These are phyloP conservation scores for Scheffersomyces stipitis DNA, from an alignment of 805 yeast genomes.

Conservation along the genomic window DNA sequence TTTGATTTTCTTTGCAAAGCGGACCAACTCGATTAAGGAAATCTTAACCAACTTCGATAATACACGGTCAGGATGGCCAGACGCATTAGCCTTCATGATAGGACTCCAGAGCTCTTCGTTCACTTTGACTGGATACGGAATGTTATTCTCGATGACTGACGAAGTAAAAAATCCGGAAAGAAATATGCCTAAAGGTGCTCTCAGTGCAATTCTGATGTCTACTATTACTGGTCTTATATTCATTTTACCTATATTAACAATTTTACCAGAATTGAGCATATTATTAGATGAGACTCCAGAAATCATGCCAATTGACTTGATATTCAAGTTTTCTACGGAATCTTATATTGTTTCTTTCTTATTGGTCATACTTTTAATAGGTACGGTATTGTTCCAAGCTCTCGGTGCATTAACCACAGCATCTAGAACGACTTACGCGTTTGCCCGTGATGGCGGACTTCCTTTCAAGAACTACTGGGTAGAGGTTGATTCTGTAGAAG, in stretches of 20 bases:
- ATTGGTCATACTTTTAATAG: slow-evolving; percentile 62
- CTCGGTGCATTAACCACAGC: slow-evolving; percentile 80
- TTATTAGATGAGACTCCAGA: slow-evolving; percentile 60
- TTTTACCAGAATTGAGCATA: slow-evolving; percentile 62
- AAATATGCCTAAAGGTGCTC: slow-evolving; percentile 72
- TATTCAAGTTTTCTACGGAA: slow-evolving; percentile 68
- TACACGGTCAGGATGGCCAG: slow-evolving; percentile 74
- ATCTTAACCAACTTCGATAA: slow-evolving; percentile 70
- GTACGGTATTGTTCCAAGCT: slow-evolving; percentile 72
- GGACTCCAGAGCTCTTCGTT: slow-evolving; percentile 79
- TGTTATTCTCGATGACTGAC: slow-evolving; percentile 78
- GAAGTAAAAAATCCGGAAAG: slow-evolving; percentile 76
- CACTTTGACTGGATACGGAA: slow-evolving; percentile 80
- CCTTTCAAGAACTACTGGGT: slow-evolving; percentile 68
- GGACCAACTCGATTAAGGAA: slow-evolving; percentile 57
- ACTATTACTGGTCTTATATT: slow-evolving; percentile 70
- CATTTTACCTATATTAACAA: slow-evolving; percentile 67
- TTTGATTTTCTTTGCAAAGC: slow-evolving; percentile 55
- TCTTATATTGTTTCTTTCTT: slow-evolving; percentile 69
- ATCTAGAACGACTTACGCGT: slow-evolving; percentile 77
- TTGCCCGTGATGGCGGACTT: slow-evolving; percentile 80
- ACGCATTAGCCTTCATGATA: slow-evolving; percentile 65
- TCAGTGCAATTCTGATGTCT: slow-evolving; percentile 63
- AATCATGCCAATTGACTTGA: slow-evolving; percentile 75
- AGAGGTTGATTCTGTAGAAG: slow-evolving; percentile 55